phyloP scores from a whole-genome alignment of 116 monocot species.

The Trichopus zeylanicus region DNA sequence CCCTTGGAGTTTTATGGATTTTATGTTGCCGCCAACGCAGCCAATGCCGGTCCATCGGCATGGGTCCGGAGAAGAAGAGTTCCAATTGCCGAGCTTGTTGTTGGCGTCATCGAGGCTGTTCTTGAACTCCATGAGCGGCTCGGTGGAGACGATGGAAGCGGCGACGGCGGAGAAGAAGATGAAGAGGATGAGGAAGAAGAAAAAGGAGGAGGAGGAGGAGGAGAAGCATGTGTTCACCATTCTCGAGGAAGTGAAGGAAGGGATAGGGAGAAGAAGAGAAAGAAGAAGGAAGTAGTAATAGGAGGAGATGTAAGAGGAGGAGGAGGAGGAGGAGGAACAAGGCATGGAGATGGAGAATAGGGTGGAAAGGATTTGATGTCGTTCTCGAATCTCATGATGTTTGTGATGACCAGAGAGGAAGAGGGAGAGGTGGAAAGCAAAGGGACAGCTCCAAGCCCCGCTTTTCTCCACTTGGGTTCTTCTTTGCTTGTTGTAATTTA shows the following conservation, averaged over 20 bases:
- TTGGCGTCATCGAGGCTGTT: slow-evolving; percentile 24
- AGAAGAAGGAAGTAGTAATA: no score
- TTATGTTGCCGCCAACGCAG: slow-evolving; percentile 29
- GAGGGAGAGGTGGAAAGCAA: background rate
- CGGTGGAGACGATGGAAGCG: background rate
- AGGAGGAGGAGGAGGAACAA: no score
- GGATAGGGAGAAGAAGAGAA: no score
- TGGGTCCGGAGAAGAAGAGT: slow-evolving; percentile 19
- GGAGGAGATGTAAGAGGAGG: no score
- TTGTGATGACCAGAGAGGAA: background rate
- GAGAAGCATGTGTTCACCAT: no score
- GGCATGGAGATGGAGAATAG: no score
- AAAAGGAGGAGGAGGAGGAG: no score
- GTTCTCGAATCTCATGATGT: background rate
- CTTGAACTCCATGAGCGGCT: slow-evolving; percentile 39
- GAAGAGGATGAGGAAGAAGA: background rate
- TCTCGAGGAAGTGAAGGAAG: no score
- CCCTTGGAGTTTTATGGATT: slow-evolving; percentile 34
- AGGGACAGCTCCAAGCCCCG: no score
- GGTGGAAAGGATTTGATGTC: no score
- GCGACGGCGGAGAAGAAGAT: background rate
- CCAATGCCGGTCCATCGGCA: slow-evolving; percentile 53
- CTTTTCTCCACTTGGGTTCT: no score
- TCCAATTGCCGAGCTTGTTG: slow-evolving; percentile 36
- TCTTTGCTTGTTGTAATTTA: no score